These are phyloP conservation scores for Phylloboletellus chloephorus DNA, from an alignment of 1,284 basidiomycete genomes.

Conservation along the genomic window DNA sequence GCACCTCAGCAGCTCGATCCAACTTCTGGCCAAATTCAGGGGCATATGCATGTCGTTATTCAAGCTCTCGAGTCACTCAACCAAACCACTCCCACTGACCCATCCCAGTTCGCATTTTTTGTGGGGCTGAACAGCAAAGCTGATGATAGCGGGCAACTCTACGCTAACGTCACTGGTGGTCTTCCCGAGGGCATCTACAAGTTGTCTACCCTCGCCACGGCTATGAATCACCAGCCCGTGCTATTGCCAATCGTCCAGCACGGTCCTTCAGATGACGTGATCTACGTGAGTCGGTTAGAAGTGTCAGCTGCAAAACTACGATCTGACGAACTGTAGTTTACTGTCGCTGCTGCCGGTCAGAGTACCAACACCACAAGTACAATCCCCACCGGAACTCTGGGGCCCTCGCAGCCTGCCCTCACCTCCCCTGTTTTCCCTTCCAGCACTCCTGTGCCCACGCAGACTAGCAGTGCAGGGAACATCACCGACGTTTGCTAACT, in stretches of 20 bases:
- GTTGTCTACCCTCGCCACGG: slow-evolving; percentile 46
- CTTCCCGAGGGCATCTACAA: slow-evolving; percentile 55
- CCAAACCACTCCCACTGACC: slow-evolving; percentile 52
- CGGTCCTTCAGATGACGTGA: slow-evolving; percentile 54
- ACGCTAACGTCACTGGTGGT: slow-evolving; percentile 53
- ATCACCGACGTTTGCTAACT: slow-evolving; percentile 8
- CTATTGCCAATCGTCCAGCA: slow-evolving; percentile 53
- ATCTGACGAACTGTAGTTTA: slow-evolving; percentile 38
- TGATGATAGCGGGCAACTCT: slow-evolving; percentile 45
- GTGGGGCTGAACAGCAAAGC: slow-evolving; percentile 53
- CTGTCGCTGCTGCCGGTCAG: slow-evolving; percentile 35
- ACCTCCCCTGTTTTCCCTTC: not conserved
- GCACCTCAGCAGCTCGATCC: slow-evolving; percentile 56
- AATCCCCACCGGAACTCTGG: slow-evolving; percentile 14
- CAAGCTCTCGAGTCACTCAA: slow-evolving; percentile 49
- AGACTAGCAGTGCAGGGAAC: slow-evolving; percentile 4
- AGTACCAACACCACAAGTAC: slow-evolving; percentile 13
- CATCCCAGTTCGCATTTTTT: slow-evolving; percentile 63
- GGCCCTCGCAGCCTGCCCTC: slow-evolving; percentile 2
- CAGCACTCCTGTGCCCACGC: slow-evolving; percentile 2
- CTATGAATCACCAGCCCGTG: slow-evolving; percentile 59
- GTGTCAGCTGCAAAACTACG: not conserved
- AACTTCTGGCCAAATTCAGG: slow-evolving; percentile 45
- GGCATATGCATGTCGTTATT: slow-evolving; percentile 64
- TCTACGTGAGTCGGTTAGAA: slow-evolving; percentile 45